Evolutionary conservation across 73 alveolate genomes (phyloP), one percentile per base, ranked within the genome.

Genomic region (Tetrahymena elliotti): DNA sequence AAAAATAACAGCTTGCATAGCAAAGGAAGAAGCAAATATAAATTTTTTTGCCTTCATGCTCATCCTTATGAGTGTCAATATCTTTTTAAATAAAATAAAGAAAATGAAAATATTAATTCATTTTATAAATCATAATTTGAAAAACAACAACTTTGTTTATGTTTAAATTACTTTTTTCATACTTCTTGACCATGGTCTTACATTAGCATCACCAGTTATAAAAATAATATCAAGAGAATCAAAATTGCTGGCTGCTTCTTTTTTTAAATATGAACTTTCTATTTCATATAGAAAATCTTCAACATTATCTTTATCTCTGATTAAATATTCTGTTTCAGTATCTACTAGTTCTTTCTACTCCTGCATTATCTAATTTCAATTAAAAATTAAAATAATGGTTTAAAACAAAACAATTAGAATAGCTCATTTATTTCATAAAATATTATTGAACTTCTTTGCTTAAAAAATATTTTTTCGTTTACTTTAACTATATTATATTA

Each of bases 301-400:
- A 16, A 94, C 93, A 6, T 94, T 88, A 84, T 94, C 96, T 40
- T 94, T 94, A 53, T 94, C 93, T 35, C 96, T 37, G 24, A 94
- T 94, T 36, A 84, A 94, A 88, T 84, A 94, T 34, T 94, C 96
- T 52, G 93, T 94, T 94, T 94, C 96, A 68, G 96, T 94, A 88
- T 94, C 96, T 18, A 94, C 84, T 35, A 94, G 41, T 38, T 94
- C 96, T 35, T 94, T 94, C 47, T 94, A 94, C 53, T 94, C 96
- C 4, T 94, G 93, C 83, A 88, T 52, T 22, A 83, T 84, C 96
- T 94, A 84, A 39, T 47, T 41, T 40, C 15, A 38, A 24, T 34
- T 15, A 38, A 68, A 94, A 24, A 22, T 18, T 4, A 41, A 41
- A 41, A 2, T 16, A 47, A 47, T 47, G 20, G 20, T 18, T 27